phyloP scores from a whole-genome alignment of 129 eudicot species.

The Chrysanthemum makinoi region DNA sequence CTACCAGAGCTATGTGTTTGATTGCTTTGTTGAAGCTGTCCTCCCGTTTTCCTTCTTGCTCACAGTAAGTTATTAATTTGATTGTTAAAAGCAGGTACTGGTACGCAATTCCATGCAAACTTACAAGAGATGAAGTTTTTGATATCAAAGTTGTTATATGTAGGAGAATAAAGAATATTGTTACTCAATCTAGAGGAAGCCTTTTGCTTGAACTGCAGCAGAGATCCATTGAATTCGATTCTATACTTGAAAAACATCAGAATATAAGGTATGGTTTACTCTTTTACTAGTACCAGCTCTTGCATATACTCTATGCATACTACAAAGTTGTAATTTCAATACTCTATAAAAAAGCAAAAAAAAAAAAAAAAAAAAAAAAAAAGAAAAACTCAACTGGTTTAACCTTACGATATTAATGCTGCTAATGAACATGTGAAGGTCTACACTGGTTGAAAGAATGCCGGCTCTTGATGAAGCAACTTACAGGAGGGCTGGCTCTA shows the following conservation, averaged over 20 bases:
- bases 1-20: slow-evolving; percentile 92
- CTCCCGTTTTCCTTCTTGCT: slow-evolving; percentile 84
- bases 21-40: slow-evolving; percentile 88
- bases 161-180: slow-evolving; percentile 82
- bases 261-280: slow-evolving; percentile 59
- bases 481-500: slow-evolving; percentile 72
- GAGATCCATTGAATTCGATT: slow-evolving; percentile 81
- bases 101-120: slow-evolving; percentile 4
- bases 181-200: slow-evolving; percentile 79
- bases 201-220: slow-evolving; percentile 94
- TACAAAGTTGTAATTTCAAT: not conserved
- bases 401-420: slow-evolving; percentile 12
- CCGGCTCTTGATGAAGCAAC: slow-evolving; percentile 98
- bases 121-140: slow-evolving; percentile 17
- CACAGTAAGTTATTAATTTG: slow-evolving; percentile 57
- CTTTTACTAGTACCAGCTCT: not conserved
- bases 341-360: not conserved
- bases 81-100: slow-evolving; percentile 7
- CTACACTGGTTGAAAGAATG: slow-evolving; percentile 85
- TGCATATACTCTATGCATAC: not conserved
- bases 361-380: not conserved
- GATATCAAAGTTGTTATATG: slow-evolving; percentile 11
- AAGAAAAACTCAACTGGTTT: not conserved
- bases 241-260: slow-evolving; percentile 82
- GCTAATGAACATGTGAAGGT: slow-evolving; percentile 47